Conservation (phyloP, 495 filamentous ascomycete genomes). For the Aspergillus sparsus region DNA sequence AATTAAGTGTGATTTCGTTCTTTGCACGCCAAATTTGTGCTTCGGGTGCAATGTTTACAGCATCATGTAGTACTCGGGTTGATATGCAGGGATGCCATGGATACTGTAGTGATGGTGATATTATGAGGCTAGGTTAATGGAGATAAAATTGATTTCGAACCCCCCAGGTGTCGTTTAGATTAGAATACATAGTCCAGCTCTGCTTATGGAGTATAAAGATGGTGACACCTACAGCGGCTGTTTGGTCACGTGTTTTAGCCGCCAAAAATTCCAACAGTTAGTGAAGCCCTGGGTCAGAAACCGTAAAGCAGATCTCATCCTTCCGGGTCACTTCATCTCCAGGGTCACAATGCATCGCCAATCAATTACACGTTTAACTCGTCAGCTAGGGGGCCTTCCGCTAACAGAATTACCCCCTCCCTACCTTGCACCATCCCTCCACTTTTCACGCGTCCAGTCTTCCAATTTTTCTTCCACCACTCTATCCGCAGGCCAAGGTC, state of each 20-base stretch:
- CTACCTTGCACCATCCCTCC: constrained; percentile 48
- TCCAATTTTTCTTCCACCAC: constrained; percentile 51
- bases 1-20: background rate
- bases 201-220: background rate
- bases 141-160: no score
- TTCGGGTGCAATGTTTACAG: no score
- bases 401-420: constrained; percentile 45
- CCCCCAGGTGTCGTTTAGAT: no score
- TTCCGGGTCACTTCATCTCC: constrained; percentile 16
- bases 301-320: constrained; percentile 19
- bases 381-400: constrained; percentile 34
- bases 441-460: constrained; percentile 40
- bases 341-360: constrained; percentile 44
- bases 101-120: no score
- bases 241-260: constrained; percentile 26
- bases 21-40: background rate
- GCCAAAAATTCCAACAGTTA: constrained; percentile 19
- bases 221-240: background rate
- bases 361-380: constrained; percentile 37
- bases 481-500: constrained; percentile 37
- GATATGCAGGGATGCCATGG: no score
- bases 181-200: background rate
- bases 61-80: no score
- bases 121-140: no score
- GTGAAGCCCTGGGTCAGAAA: constrained; percentile 21